Base-by-base conservation (phyloP, 495 filamentous ascomycete genomes). In the Beverwykella pulmonaria region DNA sequence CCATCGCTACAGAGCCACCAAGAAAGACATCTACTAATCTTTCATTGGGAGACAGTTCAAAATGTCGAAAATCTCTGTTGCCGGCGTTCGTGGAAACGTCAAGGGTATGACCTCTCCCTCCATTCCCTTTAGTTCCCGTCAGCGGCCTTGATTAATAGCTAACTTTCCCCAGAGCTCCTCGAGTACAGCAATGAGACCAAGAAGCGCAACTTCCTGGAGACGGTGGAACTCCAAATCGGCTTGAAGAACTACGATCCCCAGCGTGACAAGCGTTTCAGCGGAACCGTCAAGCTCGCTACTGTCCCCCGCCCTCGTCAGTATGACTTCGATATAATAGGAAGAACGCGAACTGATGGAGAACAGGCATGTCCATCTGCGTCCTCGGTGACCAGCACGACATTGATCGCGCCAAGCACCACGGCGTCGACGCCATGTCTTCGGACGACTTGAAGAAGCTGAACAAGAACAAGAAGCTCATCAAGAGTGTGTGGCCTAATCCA, bases 391-490 rank as follows among this genome's bases (percentile, higher is more conserved):
- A 98, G 86, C 92, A 97, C 85, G 94, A 98, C 87, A 96, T 98
- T 76, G 94, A 98, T 79, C 91, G 94, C 83, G 93, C 94, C 68
- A 98, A 98, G 87, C 94, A 98, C 83, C 90, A 91, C 75, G 92
- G 91, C 75, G 85, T 97, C 71, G 94, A 98, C 73, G 92, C 93
- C 81, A 98, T 98, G 93, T 94, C 90, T 76, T 81, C 90, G 67
- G 94, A 98, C 74, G 94, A 98, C 81, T 82, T 98, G 80, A 98
- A 98, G 90, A 98, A 98, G 89, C 90, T 98, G 70, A 98, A 98
- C 88, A 98, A 98, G 90, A 98, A 98, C 90, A 98, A 98, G 89
- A 98, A 98, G 88, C 87, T 98, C 74, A 97, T 98, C 89, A 98
- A 98, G 90, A 98, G 62, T 69, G 23, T 19, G 61, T 61, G 5